A percentile compares a stretch with the other conserved stretches of the same genome.
Evolutionary conservation across 148 eudicot species (phyloP).

Genomic region (Chenopodium formosanum): DNA sequence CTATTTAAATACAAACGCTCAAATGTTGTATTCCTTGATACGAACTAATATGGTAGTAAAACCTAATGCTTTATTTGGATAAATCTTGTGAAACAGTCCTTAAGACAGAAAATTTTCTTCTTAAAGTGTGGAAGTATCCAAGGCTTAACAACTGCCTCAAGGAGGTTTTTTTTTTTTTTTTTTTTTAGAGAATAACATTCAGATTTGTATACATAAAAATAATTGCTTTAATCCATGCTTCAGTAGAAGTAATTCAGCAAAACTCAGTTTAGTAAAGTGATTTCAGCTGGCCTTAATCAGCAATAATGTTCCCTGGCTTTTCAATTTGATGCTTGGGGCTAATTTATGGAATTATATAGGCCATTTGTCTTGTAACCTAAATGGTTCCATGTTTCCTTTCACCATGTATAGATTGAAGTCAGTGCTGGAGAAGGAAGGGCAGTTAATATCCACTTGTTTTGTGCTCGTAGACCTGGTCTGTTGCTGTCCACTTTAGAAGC

Average conservation of each 20-base stretch:
- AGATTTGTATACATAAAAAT: too few relatives aligned
- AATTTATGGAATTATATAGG: not conserved
- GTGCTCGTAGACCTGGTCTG: conserved; percentile 72
- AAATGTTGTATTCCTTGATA: too few relatives aligned
- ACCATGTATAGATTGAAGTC: conserved; percentile 51
- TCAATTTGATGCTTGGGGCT: not conserved
- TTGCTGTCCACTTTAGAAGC: conserved; percentile 64
- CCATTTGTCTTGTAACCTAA: not conserved
- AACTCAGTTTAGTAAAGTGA: not conserved
- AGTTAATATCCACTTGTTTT: conserved; percentile 77
- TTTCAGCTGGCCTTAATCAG: not conserved
- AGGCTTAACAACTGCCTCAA: not conserved
- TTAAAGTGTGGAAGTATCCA: too few relatives aligned
- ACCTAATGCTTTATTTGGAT: too few relatives aligned
- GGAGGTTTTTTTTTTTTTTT: too few relatives aligned
- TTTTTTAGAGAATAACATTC: too few relatives aligned
- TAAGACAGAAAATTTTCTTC: too few relatives aligned
- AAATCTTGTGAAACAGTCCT: too few relatives aligned
- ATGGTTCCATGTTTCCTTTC: not conserved
- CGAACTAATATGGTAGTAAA: too few relatives aligned
- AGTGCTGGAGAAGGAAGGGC: conserved; percentile 69
- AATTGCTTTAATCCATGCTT: too few relatives aligned
- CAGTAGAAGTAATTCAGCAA: too few relatives aligned
- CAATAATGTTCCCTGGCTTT: not conserved
- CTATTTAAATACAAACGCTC: too few relatives aligned